Evolutionary conservation across 768 basidiomycete species (phyloP).

Genomic region (Gloeopeniophorella convolvens): DNA sequence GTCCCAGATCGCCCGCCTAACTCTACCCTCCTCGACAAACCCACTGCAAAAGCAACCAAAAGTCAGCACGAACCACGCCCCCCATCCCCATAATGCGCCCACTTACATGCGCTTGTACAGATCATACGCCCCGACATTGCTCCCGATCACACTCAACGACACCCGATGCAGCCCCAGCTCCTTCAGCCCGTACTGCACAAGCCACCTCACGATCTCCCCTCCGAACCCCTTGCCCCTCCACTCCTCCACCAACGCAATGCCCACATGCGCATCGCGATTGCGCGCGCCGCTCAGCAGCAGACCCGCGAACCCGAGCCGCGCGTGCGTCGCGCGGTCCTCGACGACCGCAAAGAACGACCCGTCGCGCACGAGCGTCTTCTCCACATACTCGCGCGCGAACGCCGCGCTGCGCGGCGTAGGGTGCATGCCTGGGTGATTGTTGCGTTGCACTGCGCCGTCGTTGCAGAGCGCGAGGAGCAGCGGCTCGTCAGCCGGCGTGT

Average conservation of each 20-base stretch:
- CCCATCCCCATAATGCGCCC: background rate
- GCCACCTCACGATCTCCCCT: background rate
- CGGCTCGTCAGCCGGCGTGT: no score
- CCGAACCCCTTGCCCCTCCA: slow-evolving; percentile 1
- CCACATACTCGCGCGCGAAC: no score
- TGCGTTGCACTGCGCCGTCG: no score
- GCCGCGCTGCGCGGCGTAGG: no score
- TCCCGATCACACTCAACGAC: background rate
- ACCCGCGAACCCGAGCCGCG: background rate
- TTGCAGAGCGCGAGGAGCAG: no score
- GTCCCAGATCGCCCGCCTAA: background rate
- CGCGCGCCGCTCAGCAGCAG: background rate
- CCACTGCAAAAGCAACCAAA: background rate
- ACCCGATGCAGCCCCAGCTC: background rate
- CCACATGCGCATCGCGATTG: background rate
- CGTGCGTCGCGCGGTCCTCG: background rate
- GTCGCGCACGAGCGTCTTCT: no score
- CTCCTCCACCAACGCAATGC: background rate
- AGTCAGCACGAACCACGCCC: background rate
- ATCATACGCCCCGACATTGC: background rate
- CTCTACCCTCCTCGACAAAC: background rate
- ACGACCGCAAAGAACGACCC: background rate
- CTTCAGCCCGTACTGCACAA: background rate
- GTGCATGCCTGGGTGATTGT: no score
- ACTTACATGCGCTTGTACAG: background rate